Percentiles rank a stretch among this genome's conserved stretches.
These are phyloP conservation scores for Dothistroma septosporum DNA, from an alignment of 2,329 filamentous ascomycete genomes.

Conservation along the genomic window DNA sequence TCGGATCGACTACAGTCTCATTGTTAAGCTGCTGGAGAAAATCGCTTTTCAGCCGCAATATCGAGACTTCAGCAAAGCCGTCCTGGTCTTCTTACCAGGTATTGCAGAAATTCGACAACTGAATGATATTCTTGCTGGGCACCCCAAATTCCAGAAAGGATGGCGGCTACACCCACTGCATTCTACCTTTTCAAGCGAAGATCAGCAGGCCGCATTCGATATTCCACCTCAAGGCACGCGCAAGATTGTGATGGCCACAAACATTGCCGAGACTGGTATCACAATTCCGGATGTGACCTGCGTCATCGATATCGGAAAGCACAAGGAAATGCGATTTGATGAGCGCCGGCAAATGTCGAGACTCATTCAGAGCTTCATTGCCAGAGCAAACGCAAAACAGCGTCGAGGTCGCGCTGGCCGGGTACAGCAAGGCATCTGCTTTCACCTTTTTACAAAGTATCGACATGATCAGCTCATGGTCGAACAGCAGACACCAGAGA, in stretches of 20 bases:
- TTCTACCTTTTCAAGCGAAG: conserved; percentile 91
- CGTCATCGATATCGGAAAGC: conserved; percentile 93
- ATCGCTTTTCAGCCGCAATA: conserved; percentile 68
- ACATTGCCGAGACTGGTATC: conserved; percentile 97
- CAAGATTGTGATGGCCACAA: conserved; percentile 95
- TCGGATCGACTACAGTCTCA: conserved; percentile 81
- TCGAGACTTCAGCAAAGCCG: conserved; percentile 73
- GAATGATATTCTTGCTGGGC: conserved; percentile 77
- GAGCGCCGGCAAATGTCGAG: conserved; percentile 86
- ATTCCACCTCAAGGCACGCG: conserved; percentile 75
- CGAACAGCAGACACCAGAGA: conserved; percentile 93
- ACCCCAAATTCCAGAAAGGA: conserved; percentile 67
- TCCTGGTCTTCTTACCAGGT: conserved; percentile 91
- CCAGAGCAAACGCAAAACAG: conserved; percentile 91
- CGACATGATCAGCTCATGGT: conserved; percentile 79
- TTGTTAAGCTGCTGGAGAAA: conserved; percentile 71
- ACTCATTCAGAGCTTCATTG: conserved; percentile 91
- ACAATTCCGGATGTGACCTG: conserved; percentile 97
- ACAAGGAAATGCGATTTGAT: conserved; percentile 96
- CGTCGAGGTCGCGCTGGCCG: conserved; percentile 88
- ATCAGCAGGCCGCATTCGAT: conserved; percentile 89
- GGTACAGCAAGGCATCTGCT: conserved; percentile 92
- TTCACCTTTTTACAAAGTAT: conserved; percentile 89
- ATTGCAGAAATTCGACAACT: conserved; percentile 68
- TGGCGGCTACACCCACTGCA: conserved; percentile 91